Evolutionary conservation across 306 rosid species (phyloP).

Genomic region (Quercus dentata): DNA sequence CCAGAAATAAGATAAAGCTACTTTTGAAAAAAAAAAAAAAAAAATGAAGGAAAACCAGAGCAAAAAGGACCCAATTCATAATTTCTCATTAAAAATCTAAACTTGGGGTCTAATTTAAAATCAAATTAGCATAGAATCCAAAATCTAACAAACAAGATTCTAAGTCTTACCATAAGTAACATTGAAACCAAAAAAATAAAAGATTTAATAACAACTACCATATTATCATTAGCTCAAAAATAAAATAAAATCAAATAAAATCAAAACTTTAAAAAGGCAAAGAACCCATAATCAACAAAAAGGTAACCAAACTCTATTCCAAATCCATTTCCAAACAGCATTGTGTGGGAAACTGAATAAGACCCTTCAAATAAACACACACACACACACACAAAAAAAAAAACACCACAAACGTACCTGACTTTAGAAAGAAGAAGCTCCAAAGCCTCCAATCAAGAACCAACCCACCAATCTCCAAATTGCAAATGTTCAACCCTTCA

Average conservation of each 20-base stretch:
- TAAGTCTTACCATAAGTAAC: no score
- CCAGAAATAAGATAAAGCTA: background rate
- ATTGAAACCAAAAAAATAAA: background rate
- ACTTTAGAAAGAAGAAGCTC: background rate
- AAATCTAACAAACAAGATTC: background rate
- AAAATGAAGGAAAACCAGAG: background rate
- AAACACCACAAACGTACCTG: slow-evolving; percentile 18
- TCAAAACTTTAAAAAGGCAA: background rate
- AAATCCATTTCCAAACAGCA: background rate
- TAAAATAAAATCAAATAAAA: background rate
- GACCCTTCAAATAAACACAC: background rate
- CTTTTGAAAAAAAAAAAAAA: background rate
- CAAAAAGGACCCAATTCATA: background rate
- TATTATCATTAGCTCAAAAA: background rate
- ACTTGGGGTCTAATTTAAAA: background rate
- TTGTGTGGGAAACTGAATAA: background rate
- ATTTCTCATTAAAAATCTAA: background rate
- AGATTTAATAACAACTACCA: no score
- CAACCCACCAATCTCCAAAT: background rate
- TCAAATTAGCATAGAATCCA: background rate
- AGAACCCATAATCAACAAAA: background rate
- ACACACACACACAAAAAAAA: no score
- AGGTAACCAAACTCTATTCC: background rate
- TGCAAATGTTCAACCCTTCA: slow-evolving; percentile 1
- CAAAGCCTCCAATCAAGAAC: background rate